Evolutionary conservation across 2,329 filamentous ascomycete species (phyloP), one percentile per base, ranked within the genome.

Genomic region (Epichloe elymi): DNA sequence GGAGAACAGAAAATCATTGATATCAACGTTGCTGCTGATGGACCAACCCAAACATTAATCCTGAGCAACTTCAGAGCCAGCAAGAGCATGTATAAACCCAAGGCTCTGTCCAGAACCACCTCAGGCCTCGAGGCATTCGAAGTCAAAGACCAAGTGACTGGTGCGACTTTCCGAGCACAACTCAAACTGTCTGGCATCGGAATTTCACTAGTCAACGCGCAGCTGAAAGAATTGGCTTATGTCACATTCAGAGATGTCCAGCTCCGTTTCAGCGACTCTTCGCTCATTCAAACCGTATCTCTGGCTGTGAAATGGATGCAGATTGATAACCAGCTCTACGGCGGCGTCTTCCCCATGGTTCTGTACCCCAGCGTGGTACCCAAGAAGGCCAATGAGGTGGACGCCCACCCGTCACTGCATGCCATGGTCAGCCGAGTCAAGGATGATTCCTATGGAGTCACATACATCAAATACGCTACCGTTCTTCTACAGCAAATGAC

Each of bases 401-500:
- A 97, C 57, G 85, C 90, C 1, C 93, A 97, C 68, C 93, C 93
- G 0, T 97, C 94, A 50, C 80, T 98, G 63, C 90, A 96, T 61
- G 83, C 84, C 14, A 91, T 90, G 75, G 76, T 96, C 50, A 96
- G 91, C 11, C 80, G 89, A 33, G 91, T 98, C 65, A 98, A 98
- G 71, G 93, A 98, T 61, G 91, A 98, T 62, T 95, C 90, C 1
- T 98, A 97, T 63, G 93, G 93, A 60, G 93, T 98, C 20, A 73
- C 96, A 10, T 98, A 98, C 68, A 90, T 98, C 76, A 98, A 98
- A 67, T 98, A 98, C 66, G 91, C 93, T 20, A 95, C 91, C 0
- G 69, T 98, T 44, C 73, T 98, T 35, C 73, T 98, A 44, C 93
- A 98, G 67, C 90, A 98, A 67, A 96, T 98, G 90, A 98, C 93